Percentiles rank a stretch among this genome's conserved stretches.
Evolutionary conservation across 441 rosid genomes (phyloP).

Genomic region (Rhodomyrtus psidioides): DNA sequence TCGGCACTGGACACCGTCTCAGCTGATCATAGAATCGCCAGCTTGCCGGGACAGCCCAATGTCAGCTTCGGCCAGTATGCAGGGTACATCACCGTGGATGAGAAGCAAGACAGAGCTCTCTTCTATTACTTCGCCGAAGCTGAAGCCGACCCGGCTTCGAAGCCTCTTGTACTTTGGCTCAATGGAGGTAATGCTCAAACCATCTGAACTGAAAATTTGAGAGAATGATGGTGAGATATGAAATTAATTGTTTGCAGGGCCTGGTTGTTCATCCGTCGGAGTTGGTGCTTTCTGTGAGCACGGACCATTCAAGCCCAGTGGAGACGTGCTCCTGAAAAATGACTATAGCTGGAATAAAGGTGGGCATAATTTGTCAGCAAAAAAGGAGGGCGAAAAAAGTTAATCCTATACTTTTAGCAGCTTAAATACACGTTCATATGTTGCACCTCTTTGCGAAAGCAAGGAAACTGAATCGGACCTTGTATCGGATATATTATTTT

Average conservation of each 20-base stretch:
- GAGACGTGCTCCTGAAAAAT: not conserved
- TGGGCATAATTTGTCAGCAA: not conserved
- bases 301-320: not conserved
- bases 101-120: not conserved
- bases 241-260: not conserved
- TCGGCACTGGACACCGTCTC: not conserved
- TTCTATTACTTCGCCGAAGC: not conserved
- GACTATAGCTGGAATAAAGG: slow-evolving; percentile 9
- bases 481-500: not conserved
- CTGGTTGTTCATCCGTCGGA: slow-evolving; percentile 7
- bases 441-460: not conserved
- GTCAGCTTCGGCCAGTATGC: not conserved
- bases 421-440: not conserved
- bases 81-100: not conserved
- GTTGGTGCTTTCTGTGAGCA: slow-evolving; percentile 4
- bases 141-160: not conserved
- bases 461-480: not conserved
- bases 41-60: not conserved
- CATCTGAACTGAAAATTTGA: not conserved
- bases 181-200: not conserved
- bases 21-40: not conserved
- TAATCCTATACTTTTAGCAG: not conserved
- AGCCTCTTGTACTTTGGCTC: not conserved
- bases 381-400: not conserved
- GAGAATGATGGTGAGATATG: not conserved